phyloP scores from a whole-genome alignment of 305 asterid species.

The Fraxinus angustifolia region DNA sequence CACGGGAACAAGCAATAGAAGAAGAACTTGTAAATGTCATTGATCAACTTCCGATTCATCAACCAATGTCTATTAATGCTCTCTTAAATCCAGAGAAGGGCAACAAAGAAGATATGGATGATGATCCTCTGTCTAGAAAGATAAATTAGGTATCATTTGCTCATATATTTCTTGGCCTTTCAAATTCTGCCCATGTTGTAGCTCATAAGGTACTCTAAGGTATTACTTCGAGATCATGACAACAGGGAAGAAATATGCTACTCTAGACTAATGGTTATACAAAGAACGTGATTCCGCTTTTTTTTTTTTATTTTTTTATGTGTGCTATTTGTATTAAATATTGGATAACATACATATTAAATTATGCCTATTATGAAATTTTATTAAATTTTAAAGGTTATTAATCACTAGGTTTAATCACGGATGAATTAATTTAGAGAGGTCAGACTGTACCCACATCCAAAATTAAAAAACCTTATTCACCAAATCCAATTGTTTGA shows the following conservation, averaged over 20 bases:
- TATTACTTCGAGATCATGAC: not conserved
- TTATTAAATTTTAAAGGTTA: not conserved
- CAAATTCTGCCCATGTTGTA: not conserved
- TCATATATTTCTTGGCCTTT: not conserved
- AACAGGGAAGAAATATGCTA: not conserved
- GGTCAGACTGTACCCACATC: not conserved
- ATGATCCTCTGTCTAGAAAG: not conserved
- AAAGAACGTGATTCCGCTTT: not conserved
- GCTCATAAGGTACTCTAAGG: not conserved
- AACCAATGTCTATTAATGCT: not conserved
- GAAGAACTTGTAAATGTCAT: not conserved
- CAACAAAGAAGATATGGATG: not conserved
- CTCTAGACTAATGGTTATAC: not conserved
- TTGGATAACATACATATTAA: no score
- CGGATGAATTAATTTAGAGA: no score
- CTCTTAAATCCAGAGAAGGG: not conserved
- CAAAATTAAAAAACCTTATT: not conserved
- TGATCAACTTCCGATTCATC: not conserved
- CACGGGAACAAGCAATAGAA: not conserved
- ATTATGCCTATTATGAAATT: not conserved
- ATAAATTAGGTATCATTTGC: not conserved
- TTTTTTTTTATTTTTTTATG: no score
- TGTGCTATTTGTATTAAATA: no score
- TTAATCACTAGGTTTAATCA: no score
- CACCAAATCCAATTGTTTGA: not conserved